phyloP scores from a whole-genome alignment of 345 rosid species.

The Sisymbrium altissimum region DNA sequence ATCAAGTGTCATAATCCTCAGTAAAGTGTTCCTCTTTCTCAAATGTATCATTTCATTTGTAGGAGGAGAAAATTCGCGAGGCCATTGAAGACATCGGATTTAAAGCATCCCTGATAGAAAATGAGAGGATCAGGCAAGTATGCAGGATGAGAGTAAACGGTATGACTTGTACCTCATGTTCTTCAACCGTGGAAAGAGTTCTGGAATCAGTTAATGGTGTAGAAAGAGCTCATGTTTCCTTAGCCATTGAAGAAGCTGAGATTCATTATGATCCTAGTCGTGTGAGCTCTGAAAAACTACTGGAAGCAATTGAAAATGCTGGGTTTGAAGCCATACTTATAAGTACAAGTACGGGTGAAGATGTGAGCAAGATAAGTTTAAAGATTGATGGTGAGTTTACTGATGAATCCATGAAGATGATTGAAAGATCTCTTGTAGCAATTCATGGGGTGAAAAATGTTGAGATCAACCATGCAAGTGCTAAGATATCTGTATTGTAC shows the following conservation, averaged over 20 bases:
- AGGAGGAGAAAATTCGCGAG: slow-evolving; percentile 86
- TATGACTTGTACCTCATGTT: slow-evolving; percentile 92
- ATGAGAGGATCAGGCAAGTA: slow-evolving; percentile 50
- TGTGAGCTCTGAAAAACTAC: slow-evolving; percentile 36
- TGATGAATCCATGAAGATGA: slow-evolving; percentile 44
- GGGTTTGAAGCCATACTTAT: slow-evolving; percentile 79
- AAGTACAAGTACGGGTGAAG: slow-evolving; percentile 55
- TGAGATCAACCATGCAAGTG: slow-evolving; percentile 25
- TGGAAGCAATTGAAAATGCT: slow-evolving; percentile 48
- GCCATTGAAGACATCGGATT: slow-evolving; percentile 85
- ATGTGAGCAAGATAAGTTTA: slow-evolving; percentile 64
- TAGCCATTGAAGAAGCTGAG: slow-evolving; percentile 89
- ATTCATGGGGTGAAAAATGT: slow-evolving; percentile 67
- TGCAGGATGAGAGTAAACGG: slow-evolving; percentile 77
- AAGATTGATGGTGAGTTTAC: slow-evolving; percentile 63
- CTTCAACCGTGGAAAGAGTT: slow-evolving; percentile 65
- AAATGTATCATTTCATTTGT: neutral
- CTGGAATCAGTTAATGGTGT: slow-evolving; percentile 61
- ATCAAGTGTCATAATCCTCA: no score
- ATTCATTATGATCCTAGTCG: slow-evolving; percentile 56
- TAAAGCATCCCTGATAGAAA: slow-evolving; percentile 52
- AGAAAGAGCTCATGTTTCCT: slow-evolving; percentile 65
- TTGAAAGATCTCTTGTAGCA: slow-evolving; percentile 63
- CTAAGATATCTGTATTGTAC: slow-evolving; percentile 61
- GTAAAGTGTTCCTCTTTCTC: no score